Evolutionary conservation across 306 rosid species (phyloP).

Genomic region (Vigna radiata): DNA sequence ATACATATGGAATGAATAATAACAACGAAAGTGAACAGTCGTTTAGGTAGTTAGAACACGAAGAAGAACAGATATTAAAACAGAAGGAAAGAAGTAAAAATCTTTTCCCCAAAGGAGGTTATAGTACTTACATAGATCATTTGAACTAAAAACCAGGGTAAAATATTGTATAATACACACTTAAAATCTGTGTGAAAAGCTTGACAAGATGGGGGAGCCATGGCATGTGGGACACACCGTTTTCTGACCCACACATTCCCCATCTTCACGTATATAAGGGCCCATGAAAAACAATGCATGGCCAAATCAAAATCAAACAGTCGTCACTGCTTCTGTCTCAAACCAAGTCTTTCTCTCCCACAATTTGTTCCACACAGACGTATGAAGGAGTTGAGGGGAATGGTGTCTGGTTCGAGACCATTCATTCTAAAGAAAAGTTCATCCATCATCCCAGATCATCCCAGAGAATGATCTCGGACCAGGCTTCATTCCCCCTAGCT

Average conservation of each 20-base stretch:
- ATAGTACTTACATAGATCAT: not conserved
- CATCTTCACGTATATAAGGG: constrained; percentile 73
- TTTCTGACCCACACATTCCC: constrained; percentile 54
- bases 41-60: constrained; percentile 6
- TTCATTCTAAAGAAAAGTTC: constrained; percentile 36
- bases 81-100: not conserved
- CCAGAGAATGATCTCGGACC: constrained; percentile 85
- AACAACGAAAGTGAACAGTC: constrained; percentile 32
- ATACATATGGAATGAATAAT: constrained; percentile 18
- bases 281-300: constrained; percentile 79
- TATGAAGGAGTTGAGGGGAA: constrained; percentile 79
- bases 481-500: constrained; percentile 99
- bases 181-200: constrained; percentile 54
- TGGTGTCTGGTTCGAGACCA: constrained; percentile 95
- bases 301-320: constrained; percentile 61
- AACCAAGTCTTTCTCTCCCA: constrained; percentile 40
- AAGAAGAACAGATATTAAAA: not conserved
- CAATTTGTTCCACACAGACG: constrained; percentile 20
- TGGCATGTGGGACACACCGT: constrained; percentile 55
- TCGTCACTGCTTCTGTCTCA: constrained; percentile 43
- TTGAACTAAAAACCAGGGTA: constrained; percentile 41
- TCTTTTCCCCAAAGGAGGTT: not conserved
- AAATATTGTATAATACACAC: constrained; percentile 12
- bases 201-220: constrained; percentile 54
- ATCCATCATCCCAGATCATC: not conserved